phyloP scores from a whole-genome alignment of 2,329 filamentous ascomycete genomes.

The Fusarium secorum region DNA sequence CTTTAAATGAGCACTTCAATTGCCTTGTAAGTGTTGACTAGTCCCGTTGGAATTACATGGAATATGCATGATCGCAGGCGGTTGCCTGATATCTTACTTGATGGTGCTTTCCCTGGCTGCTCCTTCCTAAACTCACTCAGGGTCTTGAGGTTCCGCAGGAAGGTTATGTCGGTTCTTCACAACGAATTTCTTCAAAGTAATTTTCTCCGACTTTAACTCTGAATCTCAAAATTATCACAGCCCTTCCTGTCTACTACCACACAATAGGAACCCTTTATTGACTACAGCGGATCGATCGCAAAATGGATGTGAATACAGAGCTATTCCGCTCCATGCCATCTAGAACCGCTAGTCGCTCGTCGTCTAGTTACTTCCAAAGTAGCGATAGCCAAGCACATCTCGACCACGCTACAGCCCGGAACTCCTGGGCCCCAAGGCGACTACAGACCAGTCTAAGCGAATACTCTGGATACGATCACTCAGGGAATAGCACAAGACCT shows the following conservation, averaged over 20 bases:
- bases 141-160: background rate
- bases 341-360: conserved; percentile 15
- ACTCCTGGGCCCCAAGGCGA: background rate
- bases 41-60: too few species aligned
- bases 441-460: conserved; percentile 11
- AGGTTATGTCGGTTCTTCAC: background rate
- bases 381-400: background rate
- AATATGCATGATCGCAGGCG: rapidly evolving
- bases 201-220: rapidly evolving
- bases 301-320: background rate
- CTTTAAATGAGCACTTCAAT: too few species aligned
- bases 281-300: background rate
- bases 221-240: too few species aligned
- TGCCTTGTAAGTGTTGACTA: background rate
- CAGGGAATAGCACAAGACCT: conserved; percentile 21
- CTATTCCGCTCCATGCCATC: conserved; percentile 13
- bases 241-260: background rate
- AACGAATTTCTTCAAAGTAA: background rate
- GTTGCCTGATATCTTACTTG: background rate
- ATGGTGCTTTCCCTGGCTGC: too few species aligned
- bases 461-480: conserved; percentile 18
- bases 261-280: background rate
- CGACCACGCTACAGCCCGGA: background rate
- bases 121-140: background rate
- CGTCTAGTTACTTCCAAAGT: conserved; percentile 39